A percentile compares a stretch with the other conserved stretches of the same genome.
Conservation (phyloP, 2,329 filamentous ascomycete genomes). For the Cordyceps javanica region DNA sequence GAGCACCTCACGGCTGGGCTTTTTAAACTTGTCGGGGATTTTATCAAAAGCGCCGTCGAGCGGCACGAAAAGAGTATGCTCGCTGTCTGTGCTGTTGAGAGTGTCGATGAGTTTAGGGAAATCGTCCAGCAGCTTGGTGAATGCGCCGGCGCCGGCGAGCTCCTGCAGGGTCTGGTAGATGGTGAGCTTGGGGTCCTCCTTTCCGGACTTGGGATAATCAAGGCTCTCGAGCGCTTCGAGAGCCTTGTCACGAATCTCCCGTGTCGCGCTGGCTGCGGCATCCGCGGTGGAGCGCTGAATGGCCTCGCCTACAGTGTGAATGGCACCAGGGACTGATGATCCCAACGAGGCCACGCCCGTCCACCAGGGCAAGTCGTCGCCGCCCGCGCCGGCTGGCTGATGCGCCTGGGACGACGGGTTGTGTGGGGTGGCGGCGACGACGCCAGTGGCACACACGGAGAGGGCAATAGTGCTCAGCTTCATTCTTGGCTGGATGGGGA, state of each 20-base stretch:
- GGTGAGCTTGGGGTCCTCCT: constrained; percentile 51
- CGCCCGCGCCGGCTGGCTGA: neutral
- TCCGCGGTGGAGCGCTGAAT: constrained; percentile 8
- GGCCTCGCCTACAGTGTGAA: constrained; percentile 1
- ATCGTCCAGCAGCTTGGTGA: constrained; percentile 68
- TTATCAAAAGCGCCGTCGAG: constrained; percentile 68
- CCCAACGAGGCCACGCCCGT: neutral
- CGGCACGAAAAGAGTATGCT: constrained; percentile 78
- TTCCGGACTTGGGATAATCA: neutral
- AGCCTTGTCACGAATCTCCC: constrained; percentile 8
- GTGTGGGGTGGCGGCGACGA: neutral
- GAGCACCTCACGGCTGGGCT: constrained; percentile 64
- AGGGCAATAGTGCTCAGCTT: constrained; percentile 2
- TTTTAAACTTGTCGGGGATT: constrained; percentile 43
- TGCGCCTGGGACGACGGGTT: neutral
- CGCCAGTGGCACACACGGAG: constrained; percentile 3
- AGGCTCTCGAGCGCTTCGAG: constrained; percentile 10
- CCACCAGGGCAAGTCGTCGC: neutral
- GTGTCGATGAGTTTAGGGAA: constrained; percentile 64
- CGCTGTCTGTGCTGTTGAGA: constrained; percentile 67
- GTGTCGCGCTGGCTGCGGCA: constrained; percentile 3
- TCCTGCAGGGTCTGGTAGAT: constrained; percentile 74
- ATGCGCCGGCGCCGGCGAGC: constrained; percentile 70
- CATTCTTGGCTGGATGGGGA: neutral
- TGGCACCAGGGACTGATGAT: neutral